Percentiles rank a stretch among this genome's conserved stretches.
phyloP scores from a whole-genome alignment of 306 rosid species.

The Cucurbita maxima region DNA sequence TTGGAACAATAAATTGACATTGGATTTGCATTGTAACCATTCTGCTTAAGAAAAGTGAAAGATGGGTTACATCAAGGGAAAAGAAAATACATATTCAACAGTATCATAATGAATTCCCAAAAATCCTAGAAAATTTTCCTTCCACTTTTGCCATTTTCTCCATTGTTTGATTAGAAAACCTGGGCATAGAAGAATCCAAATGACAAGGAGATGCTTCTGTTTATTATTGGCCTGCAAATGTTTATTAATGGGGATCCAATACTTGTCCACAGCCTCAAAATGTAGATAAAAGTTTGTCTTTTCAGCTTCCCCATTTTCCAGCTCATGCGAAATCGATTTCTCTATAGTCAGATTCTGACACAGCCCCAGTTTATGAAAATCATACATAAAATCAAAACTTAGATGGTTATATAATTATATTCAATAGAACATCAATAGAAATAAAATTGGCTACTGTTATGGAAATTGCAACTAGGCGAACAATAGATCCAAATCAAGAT shows the following conservation, averaged over 20 bases:
- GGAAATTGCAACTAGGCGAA: background rate
- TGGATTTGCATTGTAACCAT: background rate
- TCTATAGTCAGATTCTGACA: background rate
- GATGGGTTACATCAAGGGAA: background rate
- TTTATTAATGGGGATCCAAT: background rate
- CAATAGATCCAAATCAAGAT: background rate
- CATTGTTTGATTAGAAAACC: background rate
- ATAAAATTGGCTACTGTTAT: background rate
- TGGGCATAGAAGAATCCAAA: background rate
- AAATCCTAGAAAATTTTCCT: background rate
- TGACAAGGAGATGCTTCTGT: conserved; percentile 7
- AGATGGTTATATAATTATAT: background rate
- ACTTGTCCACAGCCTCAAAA: background rate
- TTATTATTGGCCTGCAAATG: background rate
- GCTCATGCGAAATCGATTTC: background rate
- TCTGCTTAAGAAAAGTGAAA: background rate
- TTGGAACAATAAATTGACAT: background rate
- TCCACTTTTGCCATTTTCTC: conserved; percentile 1
- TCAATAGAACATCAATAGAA: background rate
- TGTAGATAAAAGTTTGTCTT: background rate
- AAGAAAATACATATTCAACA: background rate
- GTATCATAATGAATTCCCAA: background rate
- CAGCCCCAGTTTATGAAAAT: background rate
- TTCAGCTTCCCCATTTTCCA: background rate
- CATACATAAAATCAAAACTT: background rate